Percentiles rank a stretch among this genome's conserved stretches.
Evolutionary conservation across 164 flowering plant species (phyloP).

Genomic region (Magnolia sinica): DNA sequence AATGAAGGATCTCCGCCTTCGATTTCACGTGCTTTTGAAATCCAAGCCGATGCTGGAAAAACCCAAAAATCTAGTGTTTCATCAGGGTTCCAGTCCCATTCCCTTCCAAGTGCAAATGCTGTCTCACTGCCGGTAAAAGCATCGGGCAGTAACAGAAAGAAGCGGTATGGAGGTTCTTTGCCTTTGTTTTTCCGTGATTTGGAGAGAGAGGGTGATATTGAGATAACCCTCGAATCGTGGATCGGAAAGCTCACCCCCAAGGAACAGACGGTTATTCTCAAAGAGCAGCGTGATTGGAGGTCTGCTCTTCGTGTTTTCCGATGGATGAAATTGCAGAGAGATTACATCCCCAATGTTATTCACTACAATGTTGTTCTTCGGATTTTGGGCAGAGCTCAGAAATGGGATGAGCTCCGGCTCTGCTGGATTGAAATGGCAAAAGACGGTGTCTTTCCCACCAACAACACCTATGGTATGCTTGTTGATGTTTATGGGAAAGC

Average conservation of each 20-base stretch:
- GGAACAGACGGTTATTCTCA: constrained; percentile 83
- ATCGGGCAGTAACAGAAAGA: constrained; percentile 25
- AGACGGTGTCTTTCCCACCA: constrained; percentile 63
- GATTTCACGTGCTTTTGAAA: background rate
- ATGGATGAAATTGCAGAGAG: constrained; percentile 70
- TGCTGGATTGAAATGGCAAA: constrained; percentile 91
- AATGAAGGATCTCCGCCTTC: background rate
- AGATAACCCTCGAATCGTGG: constrained; percentile 37
- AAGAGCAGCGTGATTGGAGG: constrained; percentile 67
- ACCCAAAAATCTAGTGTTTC: constrained; percentile 18
- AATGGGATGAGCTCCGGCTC: constrained; percentile 83
- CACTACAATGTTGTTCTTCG: constrained; percentile 85
- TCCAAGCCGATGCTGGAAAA: background rate
- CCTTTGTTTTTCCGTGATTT: constrained; percentile 53
- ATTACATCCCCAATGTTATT: constrained; percentile 75
- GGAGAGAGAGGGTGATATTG: constrained; percentile 41
- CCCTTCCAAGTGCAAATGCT: constrained; percentile 31
- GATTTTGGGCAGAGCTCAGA: constrained; percentile 63
- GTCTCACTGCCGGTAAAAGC: constrained; percentile 23
- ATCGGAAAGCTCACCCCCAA: constrained; percentile 59
- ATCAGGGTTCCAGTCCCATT: constrained; percentile 36
- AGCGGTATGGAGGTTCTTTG: constrained; percentile 59
- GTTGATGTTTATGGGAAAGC: constrained; percentile 91
- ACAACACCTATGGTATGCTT: constrained; percentile 76
- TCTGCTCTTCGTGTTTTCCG: constrained; percentile 55